phyloP scores from a whole-genome alignment of 768 basidiomycete genomes.

The Imleria badia region DNA sequence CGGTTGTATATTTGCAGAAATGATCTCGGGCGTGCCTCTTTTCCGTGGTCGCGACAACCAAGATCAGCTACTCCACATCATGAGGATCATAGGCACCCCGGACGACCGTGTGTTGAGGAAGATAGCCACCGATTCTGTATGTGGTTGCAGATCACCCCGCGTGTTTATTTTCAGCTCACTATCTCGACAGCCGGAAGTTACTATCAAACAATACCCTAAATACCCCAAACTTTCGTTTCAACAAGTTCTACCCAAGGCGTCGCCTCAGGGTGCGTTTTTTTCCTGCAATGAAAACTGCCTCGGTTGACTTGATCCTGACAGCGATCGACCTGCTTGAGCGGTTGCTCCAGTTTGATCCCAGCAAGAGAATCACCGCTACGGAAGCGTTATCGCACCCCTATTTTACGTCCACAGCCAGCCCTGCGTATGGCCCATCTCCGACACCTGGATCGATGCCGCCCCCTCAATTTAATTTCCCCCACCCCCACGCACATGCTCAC shows the following conservation, averaged over 20 bases:
- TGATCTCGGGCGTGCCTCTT: conserved; percentile 96
- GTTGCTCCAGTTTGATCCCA: conserved; percentile 94
- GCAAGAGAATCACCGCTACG: conserved; percentile 85
- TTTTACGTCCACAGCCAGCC: conserved; percentile 58
- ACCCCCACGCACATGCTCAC: conserved; percentile 51
- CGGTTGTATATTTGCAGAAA: conserved; percentile 99
- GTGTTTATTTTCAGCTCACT: conserved; percentile 5
- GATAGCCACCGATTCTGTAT: conserved; percentile 85
- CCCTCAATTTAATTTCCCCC: conserved; percentile 67
- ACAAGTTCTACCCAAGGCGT: conserved; percentile 82
- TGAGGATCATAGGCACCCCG: conserved; percentile 95
- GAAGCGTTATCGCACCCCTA: conserved; percentile 93
- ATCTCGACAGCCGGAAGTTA: conserved; percentile 68
- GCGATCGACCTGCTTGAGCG: conserved; percentile 94
- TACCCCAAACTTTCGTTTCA: conserved; percentile 82
- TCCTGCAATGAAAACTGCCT: background rate
- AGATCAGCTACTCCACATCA: conserved; percentile 96
- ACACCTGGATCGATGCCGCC: conserved; percentile 62
- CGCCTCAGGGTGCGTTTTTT: conserved; percentile 62
- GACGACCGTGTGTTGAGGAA: conserved; percentile 84
- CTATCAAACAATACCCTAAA: conserved; percentile 80
- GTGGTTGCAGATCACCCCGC: conserved; percentile 23
- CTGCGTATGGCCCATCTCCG: conserved; percentile 33
- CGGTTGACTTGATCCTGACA: conserved; percentile 18
- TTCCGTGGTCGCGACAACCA: conserved; percentile 97